phyloP scores from a whole-genome alignment of 78 protist species.

The Chrysochromulina tobinii region DNA sequence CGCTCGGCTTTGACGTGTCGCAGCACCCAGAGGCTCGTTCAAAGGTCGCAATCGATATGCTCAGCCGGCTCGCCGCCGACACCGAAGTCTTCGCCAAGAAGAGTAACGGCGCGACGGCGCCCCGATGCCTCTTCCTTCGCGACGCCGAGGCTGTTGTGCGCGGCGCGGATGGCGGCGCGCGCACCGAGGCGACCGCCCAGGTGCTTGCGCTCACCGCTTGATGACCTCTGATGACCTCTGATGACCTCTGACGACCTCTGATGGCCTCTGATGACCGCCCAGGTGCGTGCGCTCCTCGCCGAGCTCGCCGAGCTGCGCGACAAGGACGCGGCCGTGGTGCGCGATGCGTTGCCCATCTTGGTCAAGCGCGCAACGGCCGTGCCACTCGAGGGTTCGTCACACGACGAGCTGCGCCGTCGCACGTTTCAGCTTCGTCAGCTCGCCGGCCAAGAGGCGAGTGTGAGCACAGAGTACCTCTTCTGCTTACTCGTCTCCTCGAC shows the following conservation, averaged over 20 bases:
- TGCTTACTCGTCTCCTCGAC: neutral
- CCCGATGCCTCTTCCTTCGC: too few relatives aligned
- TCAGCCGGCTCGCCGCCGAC: neutral
- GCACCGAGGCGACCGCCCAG: neutral
- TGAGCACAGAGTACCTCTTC: neutral
- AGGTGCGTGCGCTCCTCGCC: neutral
- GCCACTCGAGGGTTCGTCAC: neutral
- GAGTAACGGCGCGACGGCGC: neutral
- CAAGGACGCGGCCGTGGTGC: neutral
- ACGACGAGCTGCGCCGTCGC: neutral
- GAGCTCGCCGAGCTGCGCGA: neutral
- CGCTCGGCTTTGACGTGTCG: neutral
- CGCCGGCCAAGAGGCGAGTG: neutral
- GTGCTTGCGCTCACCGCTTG: neutral
- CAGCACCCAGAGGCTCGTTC: constrained; percentile 29
- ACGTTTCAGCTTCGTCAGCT: neutral
- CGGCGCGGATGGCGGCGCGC: neutral
- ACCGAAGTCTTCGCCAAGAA: neutral
- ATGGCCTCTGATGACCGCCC: too few relatives aligned
- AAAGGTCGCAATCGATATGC: constrained; percentile 1
- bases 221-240: too few relatives aligned
- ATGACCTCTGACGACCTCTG: too few relatives aligned
- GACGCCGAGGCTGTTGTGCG: neutral
- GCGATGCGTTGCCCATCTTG: neutral
- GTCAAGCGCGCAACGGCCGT: neutral